These are phyloP conservation scores for Lichina pygmaea DNA, from an alignment of 495 filamentous ascomycete genomes.

Conservation along the genomic window DNA sequence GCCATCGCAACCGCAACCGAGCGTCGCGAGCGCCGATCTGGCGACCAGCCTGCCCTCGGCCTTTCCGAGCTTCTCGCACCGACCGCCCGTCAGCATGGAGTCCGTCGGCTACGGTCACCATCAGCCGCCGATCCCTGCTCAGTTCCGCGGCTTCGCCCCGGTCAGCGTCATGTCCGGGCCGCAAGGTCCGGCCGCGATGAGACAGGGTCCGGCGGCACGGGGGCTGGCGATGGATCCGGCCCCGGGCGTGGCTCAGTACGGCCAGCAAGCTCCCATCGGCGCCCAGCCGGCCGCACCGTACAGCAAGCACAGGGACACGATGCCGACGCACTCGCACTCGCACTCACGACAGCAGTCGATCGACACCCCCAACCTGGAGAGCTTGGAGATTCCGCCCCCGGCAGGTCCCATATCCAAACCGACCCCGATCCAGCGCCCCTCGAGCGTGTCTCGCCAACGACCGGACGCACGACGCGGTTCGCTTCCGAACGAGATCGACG, in stretches of 20 bases:
- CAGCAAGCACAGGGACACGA: conserved; percentile 9
- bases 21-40: background rate
- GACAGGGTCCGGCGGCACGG: conserved; percentile 31
- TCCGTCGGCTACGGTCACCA: conserved; percentile 10
- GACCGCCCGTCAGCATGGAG: conserved; percentile 10
- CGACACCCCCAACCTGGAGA: conserved; percentile 21
- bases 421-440: conserved; percentile 67
- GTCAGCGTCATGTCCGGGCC: conserved; percentile 31
- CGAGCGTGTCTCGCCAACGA: conserved; percentile 36
- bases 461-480: conserved; percentile 16
- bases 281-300: conserved; percentile 8
- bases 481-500: conserved; percentile 29
- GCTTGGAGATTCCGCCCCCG: conserved; percentile 11
- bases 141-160: conserved; percentile 26
- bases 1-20: background rate
- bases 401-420: conserved; percentile 50
- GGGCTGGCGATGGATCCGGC: conserved; percentile 33
- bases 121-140: conserved; percentile 13
- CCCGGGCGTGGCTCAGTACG: conserved; percentile 24
- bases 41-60: background rate
- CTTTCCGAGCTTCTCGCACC: background rate
- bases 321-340: conserved; percentile 25
- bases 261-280: conserved; percentile 7
- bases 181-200: conserved; percentile 28
- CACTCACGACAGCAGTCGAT: conserved; percentile 31